Base-by-base conservation (phyloP, 441 rosid species). In the Francoa sonchifolia region DNA sequence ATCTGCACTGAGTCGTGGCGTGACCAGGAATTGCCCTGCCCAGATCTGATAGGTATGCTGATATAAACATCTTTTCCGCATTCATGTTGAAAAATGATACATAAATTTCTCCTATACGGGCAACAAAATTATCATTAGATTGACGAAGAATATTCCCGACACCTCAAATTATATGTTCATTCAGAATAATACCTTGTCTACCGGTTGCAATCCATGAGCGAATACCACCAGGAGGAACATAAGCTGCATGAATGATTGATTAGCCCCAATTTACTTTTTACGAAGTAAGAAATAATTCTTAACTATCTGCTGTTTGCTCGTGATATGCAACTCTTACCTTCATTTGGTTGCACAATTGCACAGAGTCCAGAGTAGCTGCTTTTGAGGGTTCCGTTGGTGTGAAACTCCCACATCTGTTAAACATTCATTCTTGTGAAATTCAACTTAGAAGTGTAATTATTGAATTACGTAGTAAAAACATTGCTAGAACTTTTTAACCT, bases 161-260 rank as follows among this genome's bases (percentile, higher is more conserved):
- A 13, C 33, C 6, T 5, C n/a, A 2, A 19, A 6, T 12, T 11
- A 18, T 1, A 33, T 18, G 14, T n/a, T 13, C 16, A 19, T 18
- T 2, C 13, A 39, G 22, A 54, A 47, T 14, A 62, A 29, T 44
- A 76, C 87, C 93, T 59, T 26, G 27, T 68, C 77, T 79, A 57
- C 98, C 94, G 1, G 72, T 66, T 3, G 96, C 94, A 48, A 89
- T 66, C 96, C 96, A 89, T 35, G 94, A 73, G 22, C 82, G 96
- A 57, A 68, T 36, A 5, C 95, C 92, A 38, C 30, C 52, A 13
- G 73, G 41, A 57, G 1, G 54, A 11, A 19, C 63, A 45, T 52
- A 50, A 4, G 69, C 83, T 76, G 74, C 69, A 45, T 37, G 30
- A 47, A 23, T 1, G 10, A 50, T 44, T 35, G 17, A 18, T 30